Base-by-base conservation (phyloP, 2,329 filamentous ascomycete genomes). In the Colletotrichum aenigma region DNA sequence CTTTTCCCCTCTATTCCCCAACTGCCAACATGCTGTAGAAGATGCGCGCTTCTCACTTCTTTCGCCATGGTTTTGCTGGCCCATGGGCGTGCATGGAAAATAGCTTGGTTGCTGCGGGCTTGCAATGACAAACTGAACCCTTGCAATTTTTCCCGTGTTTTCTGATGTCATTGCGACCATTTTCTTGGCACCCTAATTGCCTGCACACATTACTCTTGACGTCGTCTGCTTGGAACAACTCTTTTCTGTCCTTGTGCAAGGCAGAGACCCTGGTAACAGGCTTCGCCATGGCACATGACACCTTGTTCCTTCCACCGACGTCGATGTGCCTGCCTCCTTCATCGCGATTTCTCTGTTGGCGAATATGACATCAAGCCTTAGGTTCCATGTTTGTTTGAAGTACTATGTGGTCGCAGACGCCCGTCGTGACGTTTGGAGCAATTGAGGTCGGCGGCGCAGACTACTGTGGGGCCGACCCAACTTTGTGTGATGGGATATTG, bases 401-500 rank as follows among this genome's bases (percentile, higher is more conserved):
- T 18, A 16, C 66, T 12, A 70, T 77, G 28, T 76, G 24, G 48
- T 38, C 52, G 67, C 76, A 76, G 7, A n/a, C 70, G 58, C 68
- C 48, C 56, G 61, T 18, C 24, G 69, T 70, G 64, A 76, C 71
- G 30, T 34, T 21, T 61, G 10, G 77, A 56, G 70, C 76, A 77
- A 48, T 76, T 32, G 66, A 66, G 73, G 61, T 43, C 36, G n/a
- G 38, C 76, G 36, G 70, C 56, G 61, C 77, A 77, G 58, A 74
- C 76, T 30, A 78, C 66, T 10, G 64, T 66, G 4, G 76, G 77
- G 5, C 66, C 66, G 38, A 67, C 76, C 26, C 26, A 26, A 26
- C 26, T 26, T 26, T 28, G 26, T 6, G 6, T 28, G 26, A 28
- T 28, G 26, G 26, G 26, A 28, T 28, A 28, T 28, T 28, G 26